Evolutionary conservation across 2,329 filamentous ascomycete genomes (phyloP).

Genomic region (Aspergillus tanneri): DNA sequence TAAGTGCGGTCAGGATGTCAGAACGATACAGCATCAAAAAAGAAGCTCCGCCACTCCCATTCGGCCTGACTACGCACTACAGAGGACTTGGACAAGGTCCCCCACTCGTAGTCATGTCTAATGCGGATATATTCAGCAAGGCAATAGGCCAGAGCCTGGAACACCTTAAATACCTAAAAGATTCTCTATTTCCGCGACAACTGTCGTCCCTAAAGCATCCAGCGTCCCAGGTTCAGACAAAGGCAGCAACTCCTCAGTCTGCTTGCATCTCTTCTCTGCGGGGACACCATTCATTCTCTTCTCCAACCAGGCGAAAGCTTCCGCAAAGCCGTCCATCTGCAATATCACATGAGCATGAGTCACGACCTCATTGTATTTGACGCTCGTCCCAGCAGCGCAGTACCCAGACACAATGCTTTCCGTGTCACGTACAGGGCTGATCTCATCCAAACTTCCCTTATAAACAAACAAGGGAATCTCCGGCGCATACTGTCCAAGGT

Average conservation of each 20-base stretch:
- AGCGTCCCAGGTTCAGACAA: neutral
- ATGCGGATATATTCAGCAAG: no score
- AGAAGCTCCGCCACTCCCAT: no score
- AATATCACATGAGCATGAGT: neutral
- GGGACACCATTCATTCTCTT: neutral
- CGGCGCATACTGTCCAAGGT: constrained; percentile 1
- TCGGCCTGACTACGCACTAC: no score
- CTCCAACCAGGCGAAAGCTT: neutral
- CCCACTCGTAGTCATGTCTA: no score
- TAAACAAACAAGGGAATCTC: constrained; percentile 1
- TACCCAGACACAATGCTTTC: neutral
- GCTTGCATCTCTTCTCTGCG: neutral
- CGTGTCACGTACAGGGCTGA: neutral
- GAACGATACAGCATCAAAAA: no score
- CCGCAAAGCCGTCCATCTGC: neutral
- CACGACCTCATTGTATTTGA: neutral
- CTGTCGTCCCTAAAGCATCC: neutral
- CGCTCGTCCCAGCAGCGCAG: neutral
- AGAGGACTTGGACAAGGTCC: no score
- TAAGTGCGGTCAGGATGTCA: no score
- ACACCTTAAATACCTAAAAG: no score
- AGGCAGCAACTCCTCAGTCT: neutral
- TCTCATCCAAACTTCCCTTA: neutral
- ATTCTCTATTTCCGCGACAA: neutral
- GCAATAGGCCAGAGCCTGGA: no score